Conservation (phyloP, 352 stramenopile species). For the Globisporangium heterothallicum region DNA sequence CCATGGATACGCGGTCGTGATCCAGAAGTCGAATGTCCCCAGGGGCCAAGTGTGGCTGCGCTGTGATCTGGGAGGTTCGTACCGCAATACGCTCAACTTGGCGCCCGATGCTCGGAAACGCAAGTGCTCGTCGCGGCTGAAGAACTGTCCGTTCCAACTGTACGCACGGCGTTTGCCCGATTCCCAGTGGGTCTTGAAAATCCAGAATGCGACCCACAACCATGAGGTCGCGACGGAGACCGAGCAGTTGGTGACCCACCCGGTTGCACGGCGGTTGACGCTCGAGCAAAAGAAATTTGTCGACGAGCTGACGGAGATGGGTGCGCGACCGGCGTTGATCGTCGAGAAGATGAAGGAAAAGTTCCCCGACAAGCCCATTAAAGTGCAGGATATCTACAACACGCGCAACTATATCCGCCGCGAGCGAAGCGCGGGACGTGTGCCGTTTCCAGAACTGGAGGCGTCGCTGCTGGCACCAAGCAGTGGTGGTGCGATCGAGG, state of each 20-base stretch:
- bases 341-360: slow-evolving; percentile 29
- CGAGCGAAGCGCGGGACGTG: slow-evolving; percentile 27
- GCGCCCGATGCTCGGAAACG: slow-evolving; percentile 19
- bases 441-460: slow-evolving; percentile 17
- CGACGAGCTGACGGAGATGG: slow-evolving; percentile 26
- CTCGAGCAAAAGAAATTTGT: slow-evolving; percentile 36
- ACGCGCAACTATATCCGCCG: slow-evolving; percentile 35
- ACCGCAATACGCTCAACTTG: slow-evolving; percentile 7
- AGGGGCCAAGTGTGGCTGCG: slow-evolving; percentile 42
- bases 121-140: slow-evolving; percentile 22
- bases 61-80: slow-evolving; percentile 33
- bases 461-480: no score
- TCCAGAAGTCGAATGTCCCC: slow-evolving; percentile 40
- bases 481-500: no score
- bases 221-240: slow-evolving; percentile 19
- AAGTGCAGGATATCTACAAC: slow-evolving; percentile 55
- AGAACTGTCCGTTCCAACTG: slow-evolving; percentile 40
- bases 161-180: slow-evolving; percentile 28
- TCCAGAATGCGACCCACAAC: slow-evolving; percentile 30
- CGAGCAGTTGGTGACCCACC: slow-evolving; percentile 24
- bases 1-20: slow-evolving; percentile 40
- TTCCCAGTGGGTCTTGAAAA: slow-evolving; percentile 25
- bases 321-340: slow-evolving; percentile 28
- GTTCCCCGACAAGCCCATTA: slow-evolving; percentile 39
- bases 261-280: slow-evolving; percentile 24